Evolutionary conservation across 148 eudicot genomes (phyloP), one percentile per base, ranked within the genome.

Genomic region (Rhododendron kiyosumense): DNA sequence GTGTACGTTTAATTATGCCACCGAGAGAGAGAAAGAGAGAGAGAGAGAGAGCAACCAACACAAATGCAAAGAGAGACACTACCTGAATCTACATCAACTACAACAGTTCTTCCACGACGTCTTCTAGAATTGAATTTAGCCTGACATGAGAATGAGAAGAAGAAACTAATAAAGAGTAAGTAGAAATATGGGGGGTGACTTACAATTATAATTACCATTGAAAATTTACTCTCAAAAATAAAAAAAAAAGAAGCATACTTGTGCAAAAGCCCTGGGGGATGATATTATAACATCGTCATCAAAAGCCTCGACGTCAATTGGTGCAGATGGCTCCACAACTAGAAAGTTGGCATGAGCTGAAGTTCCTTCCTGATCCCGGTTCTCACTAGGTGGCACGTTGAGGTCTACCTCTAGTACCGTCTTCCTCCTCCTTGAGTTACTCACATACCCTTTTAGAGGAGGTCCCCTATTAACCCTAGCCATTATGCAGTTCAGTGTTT

Each of bases 241-340:
- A 57, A 26, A 51, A 57, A 26, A 51, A 15, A 84, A 30, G 74
- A 76, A 81, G 20, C 78, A 65, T 87, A 95, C 99, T 91, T 91
- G 93, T 18, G 91, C 96, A 92, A 97, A 94, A 83, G 94, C 93
- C 88, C 92, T 90, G 3, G 95, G 95, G 52, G 99, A 93, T 48
- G 94, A 90, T 77, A 97, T 82, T 86, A 93, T 49, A 26, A 94
- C 98, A 87, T 94, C 99, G 84, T 97, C 98, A 83, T 95, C 99
- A 36, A 91, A 32, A 43, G 94, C 89, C 82, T 97, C 99, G 17
- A 94, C 90, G 84, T 97, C 95, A 85, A 97, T 95, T 14, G 94
- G 83, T 81, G 90, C 88, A 63, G 89, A 89, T 85, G 86, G 89
- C 77, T 84, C 89, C 48, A 84, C 85, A 65, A 82, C 84, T 54